These are phyloP conservation scores for Candida saitoana DNA, from an alignment of 805 yeast species.

Conservation along the genomic window DNA sequence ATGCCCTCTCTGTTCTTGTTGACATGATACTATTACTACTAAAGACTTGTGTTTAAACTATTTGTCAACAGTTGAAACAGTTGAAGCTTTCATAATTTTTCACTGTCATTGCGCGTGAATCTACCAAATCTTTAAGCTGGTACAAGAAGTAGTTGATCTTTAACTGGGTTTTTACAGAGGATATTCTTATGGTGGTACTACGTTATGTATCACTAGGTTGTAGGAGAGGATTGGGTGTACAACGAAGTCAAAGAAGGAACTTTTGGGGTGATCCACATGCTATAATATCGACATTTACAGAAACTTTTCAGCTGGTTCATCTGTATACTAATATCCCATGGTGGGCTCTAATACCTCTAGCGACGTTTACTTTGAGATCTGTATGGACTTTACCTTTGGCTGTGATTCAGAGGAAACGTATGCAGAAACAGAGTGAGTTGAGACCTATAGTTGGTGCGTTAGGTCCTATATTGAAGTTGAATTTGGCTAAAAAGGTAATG, in stretches of 20 bases:
- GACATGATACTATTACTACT: too few species aligned
- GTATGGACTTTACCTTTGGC: conserved; percentile 76
- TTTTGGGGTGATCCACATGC: conserved; percentile 30
- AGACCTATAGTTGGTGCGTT: conserved; percentile 71
- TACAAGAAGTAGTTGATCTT: not conserved
- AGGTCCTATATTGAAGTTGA: conserved; percentile 65
- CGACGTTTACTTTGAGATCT: conserved; percentile 64
- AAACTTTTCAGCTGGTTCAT: conserved; percentile 47
- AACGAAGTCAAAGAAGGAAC: conserved; percentile 11
- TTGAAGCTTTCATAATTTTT: too few species aligned
- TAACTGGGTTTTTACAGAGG: not conserved
- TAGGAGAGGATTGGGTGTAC: not conserved
- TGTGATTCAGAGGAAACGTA: conserved; percentile 61
- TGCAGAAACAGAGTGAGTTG: conserved; percentile 65
- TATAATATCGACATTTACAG: conserved; percentile 30
- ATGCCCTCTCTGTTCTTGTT: conserved; percentile 80
- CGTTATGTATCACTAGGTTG: not conserved
- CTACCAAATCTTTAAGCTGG: not conserved
- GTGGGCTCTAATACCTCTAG: conserved; percentile 73
- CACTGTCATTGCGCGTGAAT: not conserved
- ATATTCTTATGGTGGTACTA: not conserved
- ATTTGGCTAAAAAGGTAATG: conserved; percentile 48
- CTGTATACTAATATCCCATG: conserved; percentile 66
- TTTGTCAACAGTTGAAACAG: too few species aligned
- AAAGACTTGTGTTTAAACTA: not conserved